A percentile compares a stretch with the other conserved stretches of the same genome.
These are phyloP conservation scores for Aspergillus indologenus DNA, from an alignment of 495 filamentous ascomycete genomes.

Conservation along the genomic window DNA sequence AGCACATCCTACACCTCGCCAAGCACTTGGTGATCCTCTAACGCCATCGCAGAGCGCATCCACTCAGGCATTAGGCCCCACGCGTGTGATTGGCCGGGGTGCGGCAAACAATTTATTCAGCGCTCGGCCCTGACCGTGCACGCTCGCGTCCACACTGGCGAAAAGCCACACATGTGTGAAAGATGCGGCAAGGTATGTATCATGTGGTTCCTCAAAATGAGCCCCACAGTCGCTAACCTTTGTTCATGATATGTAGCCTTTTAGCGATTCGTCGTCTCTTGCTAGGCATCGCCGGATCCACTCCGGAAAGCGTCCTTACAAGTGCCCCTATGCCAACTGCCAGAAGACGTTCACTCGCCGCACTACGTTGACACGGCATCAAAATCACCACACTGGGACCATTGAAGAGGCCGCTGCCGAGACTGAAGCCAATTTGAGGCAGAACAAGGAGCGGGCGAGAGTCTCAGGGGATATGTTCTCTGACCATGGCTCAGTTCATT, in stretches of 20 bases:
- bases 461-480: constrained; percentile 77
- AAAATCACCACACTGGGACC: constrained; percentile 93
- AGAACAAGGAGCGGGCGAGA: constrained; percentile 53
- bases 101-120: constrained; percentile 96
- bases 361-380: constrained; percentile 91
- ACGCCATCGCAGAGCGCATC: constrained; percentile 70
- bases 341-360: constrained; percentile 97
- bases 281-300: constrained; percentile 93
- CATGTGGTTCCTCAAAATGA: not conserved
- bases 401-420: constrained; percentile 90
- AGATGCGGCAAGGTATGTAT: constrained; percentile 83
- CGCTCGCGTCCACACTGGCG: constrained; percentile 90
- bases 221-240: constrained; percentile 5
- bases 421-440: constrained; percentile 74
- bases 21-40: constrained; percentile 6
- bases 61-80: constrained; percentile 91
- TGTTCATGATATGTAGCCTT: constrained; percentile 59
- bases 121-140: constrained; percentile 97
- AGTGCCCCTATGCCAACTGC: constrained; percentile 95
- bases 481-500: constrained; percentile 75
- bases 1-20: constrained; percentile 19
- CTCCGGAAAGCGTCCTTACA: constrained; percentile 93
- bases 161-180: constrained; percentile 98
- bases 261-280: constrained; percentile 95
- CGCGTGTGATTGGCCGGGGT: constrained; percentile 85